Base-by-base conservation (phyloP, 73 alveolate species). In the Paramecium pentaurelia region DNA sequence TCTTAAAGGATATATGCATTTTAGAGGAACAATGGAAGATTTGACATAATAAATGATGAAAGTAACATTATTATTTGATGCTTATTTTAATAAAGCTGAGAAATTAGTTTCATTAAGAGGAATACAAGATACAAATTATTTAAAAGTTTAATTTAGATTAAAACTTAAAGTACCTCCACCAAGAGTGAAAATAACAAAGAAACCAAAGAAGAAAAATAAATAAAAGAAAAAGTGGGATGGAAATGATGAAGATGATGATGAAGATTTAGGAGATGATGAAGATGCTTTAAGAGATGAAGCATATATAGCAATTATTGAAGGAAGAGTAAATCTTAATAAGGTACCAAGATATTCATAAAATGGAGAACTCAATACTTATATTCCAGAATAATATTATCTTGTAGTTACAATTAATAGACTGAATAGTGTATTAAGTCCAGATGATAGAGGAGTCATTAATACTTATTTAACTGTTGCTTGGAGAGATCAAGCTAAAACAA, bases 21-120 rank as follows among this genome's bases (percentile, higher is more conserved):
- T 71, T 40, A 89, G 94, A 89, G 94, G 94, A 71, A 89, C 94
- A 14, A 71, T 89, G 94, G 94, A 89, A 30, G 90, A 89, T 71
- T 54, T 89, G 28, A 89, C 94, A 0, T 58, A 89, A 32, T 71
- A 89, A 71, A 49, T 89, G 77, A 58, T 89, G 42, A 45, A 89
- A 49, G 94, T 89, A 30, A 64, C 54, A 7, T 20, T 64, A 11
- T 58, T 37, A 0, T 30, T 37, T 37, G 64, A 86, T 58, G 51
- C 40, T 8, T 38, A 8, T 20, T 42, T 64, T n/a, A 45, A 68
- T 22, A 20, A 32, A 49, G 32, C 77, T 18, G 91, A 80, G 28
- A 80, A 80, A 49, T 36, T 80, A 4, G 73, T 47, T 3, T 80
- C 91, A 27, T 20, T 80, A 44, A 45, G 88, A 47, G 77, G 60